Percentiles rank a stretch among this genome's conserved stretches.
Evolutionary conservation across 306 rosid species (phyloP).

Genomic region (Chamaecrista fasciculata): DNA sequence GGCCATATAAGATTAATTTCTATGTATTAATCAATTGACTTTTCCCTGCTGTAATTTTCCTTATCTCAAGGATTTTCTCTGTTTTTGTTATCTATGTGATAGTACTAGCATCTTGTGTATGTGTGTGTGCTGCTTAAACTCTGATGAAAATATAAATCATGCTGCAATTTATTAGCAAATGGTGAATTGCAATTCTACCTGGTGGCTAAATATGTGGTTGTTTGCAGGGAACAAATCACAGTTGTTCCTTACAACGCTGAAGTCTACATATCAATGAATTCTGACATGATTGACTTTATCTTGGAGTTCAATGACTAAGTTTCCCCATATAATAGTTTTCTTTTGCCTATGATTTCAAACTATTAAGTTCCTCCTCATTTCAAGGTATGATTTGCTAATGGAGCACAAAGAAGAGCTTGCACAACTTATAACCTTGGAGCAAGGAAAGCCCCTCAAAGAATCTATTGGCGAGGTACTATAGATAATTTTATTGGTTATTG

Average conservation of each 20-base stretch:
- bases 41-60: neutral
- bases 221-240: conserved; percentile 3
- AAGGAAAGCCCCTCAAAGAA: conserved; percentile 94
- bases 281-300: neutral
- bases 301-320: conserved; percentile 5
- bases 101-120: neutral
- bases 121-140: neutral
- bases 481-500: conserved; percentile 26
- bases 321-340: conserved; percentile 13
- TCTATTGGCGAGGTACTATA: conserved; percentile 79
- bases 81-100: neutral
- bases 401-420: conserved; percentile 83
- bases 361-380: conserved; percentile 30
- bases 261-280: conserved; percentile 10
- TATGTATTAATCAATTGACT: neutral
- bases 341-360: conserved; percentile 1
- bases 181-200: neutral
- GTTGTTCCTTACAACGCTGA: conserved; percentile 4
- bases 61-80: neutral
- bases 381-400: conserved; percentile 77
- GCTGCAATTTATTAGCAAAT: neutral
- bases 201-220: neutral
- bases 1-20: neutral
- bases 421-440: conserved; percentile 93
- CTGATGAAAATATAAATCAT: neutral